A percentile compares a stretch with the other conserved stretches of the same genome.
Evolutionary conservation across 768 basidiomycete species (phyloP).

Genomic region (Bullera alba): DNA sequence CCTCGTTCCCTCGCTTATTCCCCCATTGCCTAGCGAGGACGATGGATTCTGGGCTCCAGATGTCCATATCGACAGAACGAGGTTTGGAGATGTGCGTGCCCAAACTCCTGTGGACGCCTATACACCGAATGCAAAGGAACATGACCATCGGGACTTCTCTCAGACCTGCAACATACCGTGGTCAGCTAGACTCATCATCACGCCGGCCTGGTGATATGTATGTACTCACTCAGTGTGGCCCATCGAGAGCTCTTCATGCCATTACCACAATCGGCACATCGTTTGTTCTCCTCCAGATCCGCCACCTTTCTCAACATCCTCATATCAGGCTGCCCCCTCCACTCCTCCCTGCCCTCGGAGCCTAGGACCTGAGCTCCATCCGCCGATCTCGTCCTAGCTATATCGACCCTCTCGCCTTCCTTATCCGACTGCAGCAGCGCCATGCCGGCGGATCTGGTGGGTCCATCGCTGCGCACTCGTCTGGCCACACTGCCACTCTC

Average conservation of each 20-base stretch:
- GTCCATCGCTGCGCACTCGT: constrained; percentile 21
- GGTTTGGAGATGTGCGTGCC: constrained; percentile 46
- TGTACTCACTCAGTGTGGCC: constrained; percentile 39
- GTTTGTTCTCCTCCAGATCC: constrained; percentile 25
- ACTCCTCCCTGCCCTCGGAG: background rate
- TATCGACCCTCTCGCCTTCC: constrained; percentile 1
- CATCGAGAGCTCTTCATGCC: constrained; percentile 38
- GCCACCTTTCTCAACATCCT: constrained; percentile 32
- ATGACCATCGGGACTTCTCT: constrained; percentile 38
- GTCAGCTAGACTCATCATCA: background rate
- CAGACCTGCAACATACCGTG: constrained; percentile 15
- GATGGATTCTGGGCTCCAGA: constrained; percentile 40
- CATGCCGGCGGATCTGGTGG: background rate
- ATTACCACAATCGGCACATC: constrained; percentile 44
- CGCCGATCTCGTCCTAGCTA: constrained; percentile 13
- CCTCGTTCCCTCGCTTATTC: constrained; percentile 33
- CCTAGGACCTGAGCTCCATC: background rate
- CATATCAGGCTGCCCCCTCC: constrained; percentile 21
- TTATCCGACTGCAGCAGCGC: too few relatives aligned
- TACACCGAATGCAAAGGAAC: constrained; percentile 45
- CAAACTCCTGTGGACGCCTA: constrained; percentile 39
- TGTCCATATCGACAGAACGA: constrained; percentile 41
- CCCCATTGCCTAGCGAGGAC: constrained; percentile 37
- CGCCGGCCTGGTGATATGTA: background rate
- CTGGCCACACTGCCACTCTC: background rate